Percentiles rank a stretch among this genome's conserved stretches.
Evolutionary conservation across 306 rosid genomes (phyloP).

Genomic region (Malus orientalis): DNA sequence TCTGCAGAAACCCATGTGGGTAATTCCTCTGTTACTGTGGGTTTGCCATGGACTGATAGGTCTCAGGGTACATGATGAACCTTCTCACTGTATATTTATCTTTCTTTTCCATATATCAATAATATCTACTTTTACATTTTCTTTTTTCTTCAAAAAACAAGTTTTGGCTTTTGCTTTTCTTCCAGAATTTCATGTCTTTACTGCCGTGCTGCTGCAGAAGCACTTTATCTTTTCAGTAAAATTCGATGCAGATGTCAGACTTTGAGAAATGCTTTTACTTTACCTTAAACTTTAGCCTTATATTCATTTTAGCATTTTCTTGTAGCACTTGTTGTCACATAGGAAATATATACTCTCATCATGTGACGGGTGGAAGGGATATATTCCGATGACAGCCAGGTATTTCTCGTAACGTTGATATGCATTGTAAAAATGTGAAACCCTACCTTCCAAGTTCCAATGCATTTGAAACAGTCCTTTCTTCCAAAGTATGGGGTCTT

Average conservation of each 20-base stretch:
- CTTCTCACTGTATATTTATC: not conserved
- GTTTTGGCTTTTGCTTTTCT: constrained; percentile 5
- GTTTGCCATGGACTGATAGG: constrained; percentile 50
- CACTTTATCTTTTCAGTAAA: constrained; percentile 13
- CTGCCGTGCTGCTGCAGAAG: constrained; percentile 19
- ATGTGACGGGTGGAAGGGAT: not conserved
- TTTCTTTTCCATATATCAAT: not conserved
- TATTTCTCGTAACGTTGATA: not conserved
- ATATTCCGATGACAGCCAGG: no score
- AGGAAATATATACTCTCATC: not conserved
- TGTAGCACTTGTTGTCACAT: not conserved
- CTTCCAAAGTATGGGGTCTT: not conserved
- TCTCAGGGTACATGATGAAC: constrained; percentile 38
- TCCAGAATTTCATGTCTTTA: constrained; percentile 16
- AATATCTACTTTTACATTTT: not conserved
- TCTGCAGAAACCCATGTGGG: constrained; percentile 37
- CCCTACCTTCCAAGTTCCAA: not conserved
- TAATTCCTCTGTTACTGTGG: constrained; percentile 31
- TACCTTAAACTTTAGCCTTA: not conserved
- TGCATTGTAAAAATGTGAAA: not conserved
- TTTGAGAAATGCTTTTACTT: constrained; percentile 12
- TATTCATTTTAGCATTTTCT: not conserved
- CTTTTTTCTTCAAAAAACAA: not conserved
- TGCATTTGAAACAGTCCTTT: not conserved
- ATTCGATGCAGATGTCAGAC: not conserved